Conservation (phyloP, 1,284 basidiomycete genomes). For the Porodaedalea pini region DNA sequence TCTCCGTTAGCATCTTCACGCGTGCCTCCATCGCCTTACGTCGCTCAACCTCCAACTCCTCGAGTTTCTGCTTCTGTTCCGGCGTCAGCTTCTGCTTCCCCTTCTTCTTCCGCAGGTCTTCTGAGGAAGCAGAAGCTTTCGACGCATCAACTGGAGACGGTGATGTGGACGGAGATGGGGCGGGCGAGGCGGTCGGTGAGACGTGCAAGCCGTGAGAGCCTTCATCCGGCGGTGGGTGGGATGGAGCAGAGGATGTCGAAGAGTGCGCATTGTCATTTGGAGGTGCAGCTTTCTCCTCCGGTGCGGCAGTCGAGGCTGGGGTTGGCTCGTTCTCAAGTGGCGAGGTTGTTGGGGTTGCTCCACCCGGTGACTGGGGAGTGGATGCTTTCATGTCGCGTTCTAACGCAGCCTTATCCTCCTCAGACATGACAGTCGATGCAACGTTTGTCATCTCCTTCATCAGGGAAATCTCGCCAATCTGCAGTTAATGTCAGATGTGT, state of each 20-base stretch:
- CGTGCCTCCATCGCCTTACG: constrained; percentile 77
- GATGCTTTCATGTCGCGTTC: constrained; percentile 62
- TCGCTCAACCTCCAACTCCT: constrained; percentile 76
- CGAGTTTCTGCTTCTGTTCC: constrained; percentile 82
- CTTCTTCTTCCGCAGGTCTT: constrained; percentile 33
- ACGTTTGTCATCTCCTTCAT: constrained; percentile 87
- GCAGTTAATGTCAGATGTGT: constrained; percentile 5
- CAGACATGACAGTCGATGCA: constrained; percentile 79
- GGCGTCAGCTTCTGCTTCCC: constrained; percentile 67
- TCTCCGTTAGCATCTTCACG: constrained; percentile 66
- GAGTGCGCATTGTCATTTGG: not conserved
- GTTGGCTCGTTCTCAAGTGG: not conserved
- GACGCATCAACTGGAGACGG: constrained; percentile 27
- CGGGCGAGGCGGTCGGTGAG: constrained; percentile 21
- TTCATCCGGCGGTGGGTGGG: constrained; percentile 14
- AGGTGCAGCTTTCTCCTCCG: not conserved
- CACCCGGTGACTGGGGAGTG: constrained; percentile 6
- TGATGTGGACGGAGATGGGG: constrained; percentile 28
- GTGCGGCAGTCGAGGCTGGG: not conserved
- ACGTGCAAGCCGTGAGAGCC: constrained; percentile 7
- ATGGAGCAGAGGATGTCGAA: not conserved
- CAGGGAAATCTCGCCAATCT: constrained; percentile 91
- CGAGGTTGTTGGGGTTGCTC: constrained; percentile 3
- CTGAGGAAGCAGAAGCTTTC: constrained; percentile 26
- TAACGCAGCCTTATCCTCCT: constrained; percentile 88